phyloP scores from a whole-genome alignment of 2,329 filamentous ascomycete species.

The Fusarium incarnatum region DNA sequence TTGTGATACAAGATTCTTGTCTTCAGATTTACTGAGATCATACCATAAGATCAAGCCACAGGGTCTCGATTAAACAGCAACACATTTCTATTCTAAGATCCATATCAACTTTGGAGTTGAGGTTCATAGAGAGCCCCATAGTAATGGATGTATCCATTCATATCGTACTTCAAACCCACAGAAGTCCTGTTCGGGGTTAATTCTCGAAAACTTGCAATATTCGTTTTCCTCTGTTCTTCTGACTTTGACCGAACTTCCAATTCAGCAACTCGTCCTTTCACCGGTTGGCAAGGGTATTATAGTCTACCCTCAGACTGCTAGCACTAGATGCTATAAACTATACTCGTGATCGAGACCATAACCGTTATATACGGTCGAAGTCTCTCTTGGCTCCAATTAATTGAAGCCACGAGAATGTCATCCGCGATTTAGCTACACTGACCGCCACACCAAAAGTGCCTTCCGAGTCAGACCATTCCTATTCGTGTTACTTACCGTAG shows the following conservation, averaged over 20 bases:
- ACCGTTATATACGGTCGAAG: not conserved
- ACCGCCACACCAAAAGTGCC: slow-evolving; percentile 2
- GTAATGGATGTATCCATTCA: not conserved
- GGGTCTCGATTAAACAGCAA: not conserved
- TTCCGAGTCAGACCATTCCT: slow-evolving; percentile 1
- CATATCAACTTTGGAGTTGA: not conserved
- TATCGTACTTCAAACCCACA: not conserved
- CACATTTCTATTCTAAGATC: not conserved
- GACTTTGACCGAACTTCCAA: not conserved
- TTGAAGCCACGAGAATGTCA: not conserved
- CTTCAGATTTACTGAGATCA: not conserved
- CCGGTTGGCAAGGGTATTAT: not conserved
- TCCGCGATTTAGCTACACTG: not conserved
- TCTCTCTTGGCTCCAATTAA: not conserved
- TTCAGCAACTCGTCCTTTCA: not conserved
- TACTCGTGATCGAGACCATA: not conserved
- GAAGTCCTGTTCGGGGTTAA: not conserved
- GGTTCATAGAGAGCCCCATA: not conserved
- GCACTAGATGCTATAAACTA: not conserved
- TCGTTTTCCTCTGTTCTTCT: not conserved
- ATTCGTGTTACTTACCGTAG: slow-evolving; percentile 1
- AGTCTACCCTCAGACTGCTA: not conserved
- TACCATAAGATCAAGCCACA: not conserved
- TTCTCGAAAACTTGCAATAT: not conserved
- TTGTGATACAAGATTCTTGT: not conserved